Base-by-base conservation (phyloP, 495 filamentous ascomycete genomes). In the Xylaria acuta region DNA sequence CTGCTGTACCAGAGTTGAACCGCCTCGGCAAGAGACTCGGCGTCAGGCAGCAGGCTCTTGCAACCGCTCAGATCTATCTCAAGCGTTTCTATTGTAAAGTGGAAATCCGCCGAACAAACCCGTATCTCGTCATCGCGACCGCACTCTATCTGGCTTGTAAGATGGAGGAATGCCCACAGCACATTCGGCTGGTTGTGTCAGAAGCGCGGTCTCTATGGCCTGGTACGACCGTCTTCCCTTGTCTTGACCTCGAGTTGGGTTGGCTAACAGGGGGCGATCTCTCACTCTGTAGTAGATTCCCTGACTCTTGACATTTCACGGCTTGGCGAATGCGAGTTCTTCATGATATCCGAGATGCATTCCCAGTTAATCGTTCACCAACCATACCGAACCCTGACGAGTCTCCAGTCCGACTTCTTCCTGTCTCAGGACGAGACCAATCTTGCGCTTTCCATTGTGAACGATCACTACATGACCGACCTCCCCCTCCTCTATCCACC, bases 141-240 rank as follows among this genome's bases (percentile, higher is more conserved):
- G 94, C 95, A 34, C 84, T 98, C 72, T 99, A 99, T 82, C 86
- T 99, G 43, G 96, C 97, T 60, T 97, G 94, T 84, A 99, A 99
- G 82, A 97, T 97, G 93, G 96, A 99, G 81, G 96, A 99, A 82
- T 95, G 91, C 73, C 97, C 96, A 36, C 95, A 97, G 80, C 97
- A 99, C 81, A 98, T 99, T 72, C 88, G 95, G 41, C 87, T 95
- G 63, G 88, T 99, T 54, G 90, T 94, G 2, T 89, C 88, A 6
- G 95, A 99, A 80, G 93, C 95, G 5, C 89, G 94, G n/a, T 86
- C 89, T 62, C 84, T 95, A 53, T 99, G 94, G 94, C 92, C 94
- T 77, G 90, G 93, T 91, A 87, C 56, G 86, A 69, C 68, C 64
- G 27, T 59, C 47, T 36, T 30, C 51, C 56, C 65, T 62, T 36